phyloP scores from a whole-genome alignment of 495 filamentous ascomycete species.

The Thermothielavioides terrestris region DNA sequence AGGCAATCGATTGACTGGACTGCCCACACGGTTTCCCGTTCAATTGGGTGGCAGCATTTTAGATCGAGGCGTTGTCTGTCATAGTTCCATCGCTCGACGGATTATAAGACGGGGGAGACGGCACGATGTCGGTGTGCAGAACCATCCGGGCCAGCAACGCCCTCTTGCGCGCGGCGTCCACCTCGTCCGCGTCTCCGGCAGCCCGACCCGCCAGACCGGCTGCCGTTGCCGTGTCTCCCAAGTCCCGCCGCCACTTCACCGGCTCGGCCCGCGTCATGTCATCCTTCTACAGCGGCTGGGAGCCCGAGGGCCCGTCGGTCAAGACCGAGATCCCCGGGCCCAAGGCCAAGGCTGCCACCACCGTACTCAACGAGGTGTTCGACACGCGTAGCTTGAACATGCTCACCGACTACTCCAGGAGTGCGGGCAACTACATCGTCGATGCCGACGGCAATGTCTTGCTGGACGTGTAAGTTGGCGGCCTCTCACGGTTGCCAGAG shows the following conservation, averaged over 20 bases:
- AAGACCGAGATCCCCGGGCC: slow-evolving; percentile 80
- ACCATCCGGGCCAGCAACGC: slow-evolving; percentile 8
- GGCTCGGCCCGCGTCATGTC: slow-evolving; percentile 31
- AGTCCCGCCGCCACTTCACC: slow-evolving; percentile 20
- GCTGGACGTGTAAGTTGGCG: slow-evolving; percentile 62
- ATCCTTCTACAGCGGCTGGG: slow-evolving; percentile 53
- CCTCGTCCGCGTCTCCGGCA: background rate
- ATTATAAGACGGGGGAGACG: background rate
- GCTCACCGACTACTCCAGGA: slow-evolving; percentile 73
- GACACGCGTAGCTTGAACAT: slow-evolving; percentile 92
- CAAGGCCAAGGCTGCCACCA: slow-evolving; percentile 55
- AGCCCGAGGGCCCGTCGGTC: slow-evolving; percentile 67
- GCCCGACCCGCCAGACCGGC: background rate
- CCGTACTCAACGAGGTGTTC: slow-evolving; percentile 69
- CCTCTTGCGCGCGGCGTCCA: slow-evolving; percentile 4
- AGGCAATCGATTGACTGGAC: background rate
- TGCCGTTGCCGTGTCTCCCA: slow-evolving; percentile 1
- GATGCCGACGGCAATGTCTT: slow-evolving; percentile 82
- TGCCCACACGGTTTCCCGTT: background rate
- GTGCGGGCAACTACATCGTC: slow-evolving; percentile 67
- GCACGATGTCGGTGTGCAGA: slow-evolving; percentile 11
- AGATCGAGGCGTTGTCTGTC: too few species aligned
- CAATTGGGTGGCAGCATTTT: background rate
- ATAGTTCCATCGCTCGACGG: background rate
- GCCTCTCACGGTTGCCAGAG: background rate